These are phyloP conservation scores for Aspergillus saccharolyticus DNA, from an alignment of 495 filamentous ascomycete genomes.

Conservation along the genomic window DNA sequence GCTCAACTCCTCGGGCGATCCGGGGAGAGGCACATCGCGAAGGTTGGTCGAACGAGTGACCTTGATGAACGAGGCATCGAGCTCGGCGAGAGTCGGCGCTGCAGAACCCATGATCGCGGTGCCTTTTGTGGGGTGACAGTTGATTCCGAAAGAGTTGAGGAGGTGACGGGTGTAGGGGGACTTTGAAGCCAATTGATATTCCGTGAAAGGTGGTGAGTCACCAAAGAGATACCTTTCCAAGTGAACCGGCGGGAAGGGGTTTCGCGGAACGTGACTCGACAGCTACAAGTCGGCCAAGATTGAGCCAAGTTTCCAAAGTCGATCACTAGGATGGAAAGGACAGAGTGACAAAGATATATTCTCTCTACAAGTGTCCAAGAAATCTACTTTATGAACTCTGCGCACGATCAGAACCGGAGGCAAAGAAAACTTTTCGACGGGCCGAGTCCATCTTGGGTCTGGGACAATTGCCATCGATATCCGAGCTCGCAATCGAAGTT, in stretches of 20 bases:
- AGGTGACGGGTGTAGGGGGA: no score
- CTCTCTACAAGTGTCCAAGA: background rate
- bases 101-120: constrained; percentile 33
- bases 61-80: constrained; percentile 71
- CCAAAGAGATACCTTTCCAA: background rate
- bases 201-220: background rate
- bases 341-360: background rate
- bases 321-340: background rate
- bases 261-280: background rate
- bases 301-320: background rate
- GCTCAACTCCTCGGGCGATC: constrained; percentile 45
- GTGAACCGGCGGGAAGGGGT: background rate
- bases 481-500: constrained; percentile 8
- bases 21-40: constrained; percentile 61
- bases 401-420: background rate
- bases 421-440: constrained; percentile 15
- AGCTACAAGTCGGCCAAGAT: background rate
- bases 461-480: constrained; percentile 17
- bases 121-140: no score
- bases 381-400: background rate
- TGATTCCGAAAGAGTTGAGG: no score
- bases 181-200: background rate
- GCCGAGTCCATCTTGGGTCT: constrained; percentile 3
- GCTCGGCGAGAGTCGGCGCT: constrained; percentile 34
- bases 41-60: constrained; percentile 62